A percentile compares a stretch with the other conserved stretches of the same genome.
phyloP scores from a whole-genome alignment of 352 stramenopile species.

The Globisporangium solare region DNA sequence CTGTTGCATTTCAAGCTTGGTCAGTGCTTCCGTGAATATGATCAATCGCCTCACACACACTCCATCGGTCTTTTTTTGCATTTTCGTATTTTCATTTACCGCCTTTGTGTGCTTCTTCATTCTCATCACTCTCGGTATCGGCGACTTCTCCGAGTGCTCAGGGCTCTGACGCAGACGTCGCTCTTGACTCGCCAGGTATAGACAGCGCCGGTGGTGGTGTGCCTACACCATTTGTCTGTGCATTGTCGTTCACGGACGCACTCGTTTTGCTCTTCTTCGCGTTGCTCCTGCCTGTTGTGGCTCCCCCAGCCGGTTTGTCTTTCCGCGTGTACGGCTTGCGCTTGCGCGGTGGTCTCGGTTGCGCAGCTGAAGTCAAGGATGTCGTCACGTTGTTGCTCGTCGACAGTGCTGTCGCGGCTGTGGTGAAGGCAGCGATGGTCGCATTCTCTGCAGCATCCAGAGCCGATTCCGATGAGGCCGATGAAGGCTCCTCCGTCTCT shows the following conservation, averaged over 20 bases:
- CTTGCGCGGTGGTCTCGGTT: constrained; percentile 46
- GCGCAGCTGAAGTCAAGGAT: not conserved
- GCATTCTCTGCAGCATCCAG: constrained; percentile 25
- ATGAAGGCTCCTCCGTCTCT: constrained; percentile 11
- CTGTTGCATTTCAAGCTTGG: too few species aligned
- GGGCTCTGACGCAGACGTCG: too few species aligned
- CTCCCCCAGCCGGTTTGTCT: constrained; percentile 35
- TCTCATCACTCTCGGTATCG: too few species aligned
- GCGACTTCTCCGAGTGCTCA: too few species aligned
- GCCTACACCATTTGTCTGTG: constrained; percentile 1
- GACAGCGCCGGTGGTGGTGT: not conserved
- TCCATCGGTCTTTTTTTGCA: too few species aligned
- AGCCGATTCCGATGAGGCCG: constrained; percentile 12
- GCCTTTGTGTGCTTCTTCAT: too few species aligned
- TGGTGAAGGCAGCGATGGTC: constrained; percentile 24
- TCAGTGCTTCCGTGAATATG: too few species aligned
- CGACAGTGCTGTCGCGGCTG: constrained; percentile 21
- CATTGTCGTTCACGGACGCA: constrained; percentile 3
- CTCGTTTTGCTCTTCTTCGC: constrained; percentile 51
- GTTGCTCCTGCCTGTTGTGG: constrained; percentile 9
- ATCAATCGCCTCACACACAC: too few species aligned
- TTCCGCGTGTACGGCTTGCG: constrained; percentile 63
- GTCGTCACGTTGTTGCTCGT: constrained; percentile 1
- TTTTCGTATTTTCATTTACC: too few species aligned
- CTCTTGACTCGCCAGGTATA: too few species aligned